Percentiles rank a stretch among this genome's conserved stretches.
These are phyloP conservation scores for Xeromyces bisporus DNA, from an alignment of 495 filamentous ascomycete species.

Conservation along the genomic window DNA sequence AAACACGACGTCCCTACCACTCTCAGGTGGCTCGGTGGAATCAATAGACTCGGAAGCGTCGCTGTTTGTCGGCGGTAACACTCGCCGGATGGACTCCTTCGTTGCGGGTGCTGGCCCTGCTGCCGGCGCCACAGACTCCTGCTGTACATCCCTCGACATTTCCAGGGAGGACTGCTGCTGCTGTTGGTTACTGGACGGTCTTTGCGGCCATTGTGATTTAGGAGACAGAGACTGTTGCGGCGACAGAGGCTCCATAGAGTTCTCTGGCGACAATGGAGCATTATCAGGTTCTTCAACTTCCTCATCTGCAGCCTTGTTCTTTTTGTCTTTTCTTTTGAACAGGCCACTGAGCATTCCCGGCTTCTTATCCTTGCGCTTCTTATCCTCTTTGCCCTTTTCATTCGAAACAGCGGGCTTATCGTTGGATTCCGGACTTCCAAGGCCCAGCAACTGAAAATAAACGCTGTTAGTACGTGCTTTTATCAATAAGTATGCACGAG, in stretches of 20 bases:
- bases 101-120: slow-evolving; percentile 3
- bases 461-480: slow-evolving; percentile 1
- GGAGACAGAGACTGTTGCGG: slow-evolving; percentile 16
- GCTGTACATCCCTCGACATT: slow-evolving; percentile 21
- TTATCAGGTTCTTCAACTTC: slow-evolving; percentile 48
- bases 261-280: slow-evolving; percentile 29
- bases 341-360: slow-evolving; percentile 79
- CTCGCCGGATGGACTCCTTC: slow-evolving; percentile 23
- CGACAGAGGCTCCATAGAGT: slow-evolving; percentile 3
- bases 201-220: slow-evolving; percentile 25
- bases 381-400: slow-evolving; percentile 53
- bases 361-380: slow-evolving; percentile 85
- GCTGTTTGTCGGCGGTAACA: slow-evolving; percentile 17
- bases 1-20: slow-evolving; percentile 1
- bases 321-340: slow-evolving; percentile 93
- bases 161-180: slow-evolving; percentile 38
- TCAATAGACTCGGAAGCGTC: slow-evolving; percentile 9
- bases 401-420: slow-evolving; percentile 34
- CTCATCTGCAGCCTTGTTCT: slow-evolving; percentile 48
- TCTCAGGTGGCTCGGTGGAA: slow-evolving; percentile 8
- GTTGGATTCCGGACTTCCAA: slow-evolving; percentile 30
- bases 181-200: slow-evolving; percentile 56
- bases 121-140: slow-evolving; percentile 4
- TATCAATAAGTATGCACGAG: slow-evolving; percentile 13
- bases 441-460: slow-evolving; percentile 12